Evolutionary conservation across 2,329 filamentous ascomycete genomes (phyloP).

Genomic region (Dactylellina leptospora): DNA sequence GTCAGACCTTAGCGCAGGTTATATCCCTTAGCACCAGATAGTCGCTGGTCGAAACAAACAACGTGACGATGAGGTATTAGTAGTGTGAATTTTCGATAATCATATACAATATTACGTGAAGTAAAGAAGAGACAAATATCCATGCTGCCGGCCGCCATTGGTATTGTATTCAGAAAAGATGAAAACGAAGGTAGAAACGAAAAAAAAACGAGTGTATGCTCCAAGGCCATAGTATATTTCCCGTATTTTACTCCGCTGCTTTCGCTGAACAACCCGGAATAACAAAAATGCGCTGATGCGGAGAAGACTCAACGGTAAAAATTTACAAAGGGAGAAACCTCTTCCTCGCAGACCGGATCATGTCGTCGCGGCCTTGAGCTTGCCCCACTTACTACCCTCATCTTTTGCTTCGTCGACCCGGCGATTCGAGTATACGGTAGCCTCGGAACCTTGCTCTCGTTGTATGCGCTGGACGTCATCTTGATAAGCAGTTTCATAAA

Average conservation of each 20-base stretch:
- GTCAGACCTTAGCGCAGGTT: not conserved
- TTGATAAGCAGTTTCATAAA: slow-evolving; percentile 88
- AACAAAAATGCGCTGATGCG: not conserved
- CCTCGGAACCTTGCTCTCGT: slow-evolving; percentile 62
- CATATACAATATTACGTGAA: not conserved
- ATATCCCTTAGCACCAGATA: slow-evolving; percentile 1
- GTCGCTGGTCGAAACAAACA: not conserved
- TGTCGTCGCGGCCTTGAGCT: slow-evolving; percentile 15
- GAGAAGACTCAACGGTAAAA: not conserved
- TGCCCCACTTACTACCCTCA: slow-evolving; percentile 41
- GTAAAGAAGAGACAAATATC: not conserved
- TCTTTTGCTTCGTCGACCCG: slow-evolving; percentile 34
- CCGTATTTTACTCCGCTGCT: slow-evolving; percentile 3
- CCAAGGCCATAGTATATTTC: slow-evolving; percentile 8
- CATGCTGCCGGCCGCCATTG: no score
- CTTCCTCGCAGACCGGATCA: not conserved
- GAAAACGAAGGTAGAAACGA: not conserved
- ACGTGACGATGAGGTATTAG: not conserved
- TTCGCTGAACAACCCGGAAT: slow-evolving; percentile 15
- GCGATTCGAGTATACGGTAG: slow-evolving; percentile 67
- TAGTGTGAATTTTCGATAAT: not conserved
- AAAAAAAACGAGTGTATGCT: slow-evolving; percentile 9
- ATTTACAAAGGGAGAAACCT: slow-evolving; percentile 12
- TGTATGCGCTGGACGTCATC: slow-evolving; percentile 80
- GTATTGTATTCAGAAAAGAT: not conserved